Evolutionary conservation across 192 early-diverging fungal genomes (phyloP).

Genomic region (Martensiomyces pterosporus): DNA sequence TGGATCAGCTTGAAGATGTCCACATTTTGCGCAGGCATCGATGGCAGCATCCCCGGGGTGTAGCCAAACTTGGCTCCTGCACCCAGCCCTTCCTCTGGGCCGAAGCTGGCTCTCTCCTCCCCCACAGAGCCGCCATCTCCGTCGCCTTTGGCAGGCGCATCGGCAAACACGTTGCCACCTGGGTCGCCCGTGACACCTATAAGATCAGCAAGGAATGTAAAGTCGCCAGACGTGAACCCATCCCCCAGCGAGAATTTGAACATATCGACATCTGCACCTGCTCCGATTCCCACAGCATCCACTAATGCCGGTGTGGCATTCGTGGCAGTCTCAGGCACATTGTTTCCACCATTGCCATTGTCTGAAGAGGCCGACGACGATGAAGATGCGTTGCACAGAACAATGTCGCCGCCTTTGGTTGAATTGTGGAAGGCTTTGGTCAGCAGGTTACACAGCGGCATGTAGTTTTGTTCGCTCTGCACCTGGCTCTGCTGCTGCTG

Average conservation of each 20-base stretch:
- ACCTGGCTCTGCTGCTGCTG: no score
- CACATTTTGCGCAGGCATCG: not conserved
- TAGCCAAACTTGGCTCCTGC: no score
- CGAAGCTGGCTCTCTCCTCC: no score
- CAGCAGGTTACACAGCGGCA: not conserved
- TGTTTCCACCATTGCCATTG: no score
- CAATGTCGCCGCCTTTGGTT: not conserved
- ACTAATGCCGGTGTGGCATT: no score
- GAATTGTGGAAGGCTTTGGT: not conserved
- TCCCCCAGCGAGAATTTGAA: constrained; percentile 8
- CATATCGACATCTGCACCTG: no score
- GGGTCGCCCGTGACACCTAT: constrained; percentile 10
- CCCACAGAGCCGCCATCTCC: no score
- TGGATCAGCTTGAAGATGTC: not conserved
- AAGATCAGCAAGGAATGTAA: constrained; percentile 26
- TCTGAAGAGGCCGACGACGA: no score
- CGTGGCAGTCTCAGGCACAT: no score
- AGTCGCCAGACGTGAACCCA: constrained; percentile 6
- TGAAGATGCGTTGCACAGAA: not conserved
- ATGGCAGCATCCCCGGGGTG: not conserved
- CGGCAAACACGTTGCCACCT: not conserved
- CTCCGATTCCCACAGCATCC: no score
- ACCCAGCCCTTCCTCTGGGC: no score
- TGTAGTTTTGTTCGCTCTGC: not conserved
- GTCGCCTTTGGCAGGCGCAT: no score